Evolutionary conservation across 73 alveolate species (phyloP).

Genomic region (Tetrahymena elliotti): DNA sequence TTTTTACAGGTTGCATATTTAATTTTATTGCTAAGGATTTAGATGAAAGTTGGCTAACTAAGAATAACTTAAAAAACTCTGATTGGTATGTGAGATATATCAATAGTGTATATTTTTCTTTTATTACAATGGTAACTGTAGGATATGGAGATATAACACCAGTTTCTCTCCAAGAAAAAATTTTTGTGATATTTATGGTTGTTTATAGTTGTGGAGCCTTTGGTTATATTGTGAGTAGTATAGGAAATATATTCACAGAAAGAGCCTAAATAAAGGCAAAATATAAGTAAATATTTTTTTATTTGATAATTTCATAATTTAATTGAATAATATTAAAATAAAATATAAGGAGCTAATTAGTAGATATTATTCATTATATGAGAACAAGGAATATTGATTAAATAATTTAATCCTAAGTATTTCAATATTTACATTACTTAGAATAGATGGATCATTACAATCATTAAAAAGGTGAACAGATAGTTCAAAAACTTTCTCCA

Average conservation of each 20-base stretch:
- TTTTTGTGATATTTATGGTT: conserved; percentile 26
- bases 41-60: conserved; percentile 3
- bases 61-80: conserved; percentile 1
- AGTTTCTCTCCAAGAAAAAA: conserved; percentile 7
- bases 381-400: background rate
- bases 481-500: background rate
- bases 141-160: conserved; percentile 46
- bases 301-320: no score
- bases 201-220: conserved; percentile 32
- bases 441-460: background rate
- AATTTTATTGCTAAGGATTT: background rate
- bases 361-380: background rate
- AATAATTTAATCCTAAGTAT: background rate
- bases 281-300: background rate
- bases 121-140: conserved; percentile 31
- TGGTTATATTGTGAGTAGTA: conserved; percentile 20
- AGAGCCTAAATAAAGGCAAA: background rate
- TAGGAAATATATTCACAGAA: conserved; percentile 10
- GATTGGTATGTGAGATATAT: conserved; percentile 29
- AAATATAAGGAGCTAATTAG: background rate
- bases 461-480: background rate
- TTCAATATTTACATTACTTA: background rate
- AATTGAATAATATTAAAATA: no score
- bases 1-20: background rate
- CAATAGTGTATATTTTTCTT: conserved; percentile 23